Evolutionary conservation across 192 early-diverging fungal species (phyloP), one percentile per base, ranked within the genome.

Genomic region (Rhizoclosmatium sp.): DNA sequence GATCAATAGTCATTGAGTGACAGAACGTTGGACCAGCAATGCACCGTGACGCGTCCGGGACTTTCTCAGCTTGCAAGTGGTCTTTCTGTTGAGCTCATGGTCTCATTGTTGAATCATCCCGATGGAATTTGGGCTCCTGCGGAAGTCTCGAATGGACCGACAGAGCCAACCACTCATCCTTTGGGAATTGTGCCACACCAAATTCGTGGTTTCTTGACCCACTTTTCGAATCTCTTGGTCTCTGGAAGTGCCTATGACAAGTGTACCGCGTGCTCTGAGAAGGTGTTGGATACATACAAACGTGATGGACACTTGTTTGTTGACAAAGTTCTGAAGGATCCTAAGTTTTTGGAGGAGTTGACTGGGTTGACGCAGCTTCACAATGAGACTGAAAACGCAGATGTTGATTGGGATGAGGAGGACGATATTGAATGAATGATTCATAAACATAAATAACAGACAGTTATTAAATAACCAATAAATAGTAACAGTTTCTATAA

Each of bases 1-100:
- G 10, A 62, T 62, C n/a, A n/a, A 48, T 21, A 92, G 92, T 98
- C 98, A 19, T 87, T 98, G 3, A 92, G 90, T 10, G 95, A 97
- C 83, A 89, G 98, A 47, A 97, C 97, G 0, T 85, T 99, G 60
- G 98, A 99, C 81, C 98, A 99, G 80, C 95, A 97, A 89, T 99
- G 98, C 81, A 99, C 98, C 0, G 98, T 99, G 3, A 97, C 98
- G 2, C 88, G 98, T 21, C 98, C 98, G 3, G 98, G 98, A 2
- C 80, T 99, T n/a, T 92, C 97, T 9, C 92, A 94, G 3, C 88
- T 98, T 61, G 95, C 98, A 1, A 89, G 90, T 54, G 95, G 95
- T 3, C 82, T 89, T 48, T 94, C 95, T 0, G 97, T 96, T 3
- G 98, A 99, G 86, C 87, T 99, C 82, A 85, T 98, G 79, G 90